Evolutionary conservation across 202 grass and related monocot species (phyloP).

Genomic region (Miscanthus sacchariflorus): DNA sequence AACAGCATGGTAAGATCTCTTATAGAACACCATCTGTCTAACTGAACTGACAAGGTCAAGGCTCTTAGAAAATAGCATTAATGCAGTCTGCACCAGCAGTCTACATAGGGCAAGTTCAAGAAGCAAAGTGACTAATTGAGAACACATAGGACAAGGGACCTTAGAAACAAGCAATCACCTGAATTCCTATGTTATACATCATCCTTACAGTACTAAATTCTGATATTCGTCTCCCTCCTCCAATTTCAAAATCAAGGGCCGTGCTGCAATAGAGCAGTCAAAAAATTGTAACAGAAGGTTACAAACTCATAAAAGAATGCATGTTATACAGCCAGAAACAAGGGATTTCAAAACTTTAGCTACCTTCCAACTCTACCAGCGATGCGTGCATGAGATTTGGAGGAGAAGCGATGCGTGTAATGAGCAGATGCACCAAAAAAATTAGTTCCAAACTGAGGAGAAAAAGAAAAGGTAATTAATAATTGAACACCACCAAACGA

Average conservation of each 20-base stretch:
- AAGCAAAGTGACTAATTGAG: constrained; percentile 40
- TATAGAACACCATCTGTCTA: neutral
- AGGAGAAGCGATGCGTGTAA: constrained; percentile 74
- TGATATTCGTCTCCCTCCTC: constrained; percentile 89
- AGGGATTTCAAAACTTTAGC: constrained; percentile 43
- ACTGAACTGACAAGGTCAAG: neutral
- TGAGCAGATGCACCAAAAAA: constrained; percentile 88
- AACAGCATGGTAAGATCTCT: constrained; percentile 4
- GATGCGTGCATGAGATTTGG: constrained; percentile 86
- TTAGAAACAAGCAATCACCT: constrained; percentile 63
- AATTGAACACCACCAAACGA: neutral
- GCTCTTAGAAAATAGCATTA: constrained; percentile 12
- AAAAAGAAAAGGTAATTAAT: constrained; percentile 36
- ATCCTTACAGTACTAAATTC: constrained; percentile 91
- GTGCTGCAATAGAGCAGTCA: constrained; percentile 64
- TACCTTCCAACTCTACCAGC: constrained; percentile 93
- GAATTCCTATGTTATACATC: constrained; percentile 94
- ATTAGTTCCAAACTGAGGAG: constrained; percentile 77
- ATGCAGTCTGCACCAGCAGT: neutral
- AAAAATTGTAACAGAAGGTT: constrained; percentile 34
- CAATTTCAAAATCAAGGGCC: constrained; percentile 94
- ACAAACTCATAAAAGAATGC: constrained; percentile 42
- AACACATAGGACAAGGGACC: constrained; percentile 24
- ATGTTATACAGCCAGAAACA: constrained; percentile 30
- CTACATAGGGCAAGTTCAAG: constrained; percentile 11